phyloP scores from a whole-genome alignment of 192 early-diverging fungal species.

The Spinellus fusiger region DNA sequence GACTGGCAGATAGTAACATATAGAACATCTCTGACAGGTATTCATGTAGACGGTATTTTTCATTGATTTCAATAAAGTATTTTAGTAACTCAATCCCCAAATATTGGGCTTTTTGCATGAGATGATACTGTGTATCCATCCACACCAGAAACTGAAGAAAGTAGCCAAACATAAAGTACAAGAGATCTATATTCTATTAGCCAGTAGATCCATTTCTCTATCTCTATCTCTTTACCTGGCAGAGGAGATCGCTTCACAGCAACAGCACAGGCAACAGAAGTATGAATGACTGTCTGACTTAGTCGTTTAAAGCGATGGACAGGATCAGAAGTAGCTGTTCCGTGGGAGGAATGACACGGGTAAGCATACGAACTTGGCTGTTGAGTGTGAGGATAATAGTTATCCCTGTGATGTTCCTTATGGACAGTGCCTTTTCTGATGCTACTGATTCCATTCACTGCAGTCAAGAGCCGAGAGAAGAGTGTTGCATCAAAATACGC shows the following conservation, averaged over 20 bases:
- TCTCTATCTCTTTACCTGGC: slow-evolving; percentile 24
- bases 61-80: slow-evolving; percentile 40
- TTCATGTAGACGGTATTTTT: slow-evolving; percentile 50
- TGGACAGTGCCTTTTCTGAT: neutral
- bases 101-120: slow-evolving; percentile 43
- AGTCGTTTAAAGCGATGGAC: slow-evolving; percentile 23
- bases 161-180: slow-evolving; percentile 27
- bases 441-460: neutral
- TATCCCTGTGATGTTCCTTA: too few species aligned
- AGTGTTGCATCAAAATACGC: too few species aligned
- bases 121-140: slow-evolving; percentile 41
- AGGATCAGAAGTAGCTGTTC: slow-evolving; percentile 5
- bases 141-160: slow-evolving; percentile 30
- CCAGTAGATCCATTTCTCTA: neutral
- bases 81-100: slow-evolving; percentile 41
- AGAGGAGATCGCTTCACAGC: slow-evolving; percentile 51
- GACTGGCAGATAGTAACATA: slow-evolving; percentile 36
- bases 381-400: neutral
- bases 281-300: slow-evolving; percentile 36
- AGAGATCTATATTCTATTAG: slow-evolving; percentile 3
- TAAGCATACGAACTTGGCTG: neutral
- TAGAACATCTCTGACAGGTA: slow-evolving; percentile 42
- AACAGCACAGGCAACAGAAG: slow-evolving; percentile 40
- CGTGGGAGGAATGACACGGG: too few species aligned
- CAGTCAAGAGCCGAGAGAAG: neutral